Conservation (phyloP, 2,329 filamentous ascomycete species). For the Drechslerella coelobrocha region DNA sequence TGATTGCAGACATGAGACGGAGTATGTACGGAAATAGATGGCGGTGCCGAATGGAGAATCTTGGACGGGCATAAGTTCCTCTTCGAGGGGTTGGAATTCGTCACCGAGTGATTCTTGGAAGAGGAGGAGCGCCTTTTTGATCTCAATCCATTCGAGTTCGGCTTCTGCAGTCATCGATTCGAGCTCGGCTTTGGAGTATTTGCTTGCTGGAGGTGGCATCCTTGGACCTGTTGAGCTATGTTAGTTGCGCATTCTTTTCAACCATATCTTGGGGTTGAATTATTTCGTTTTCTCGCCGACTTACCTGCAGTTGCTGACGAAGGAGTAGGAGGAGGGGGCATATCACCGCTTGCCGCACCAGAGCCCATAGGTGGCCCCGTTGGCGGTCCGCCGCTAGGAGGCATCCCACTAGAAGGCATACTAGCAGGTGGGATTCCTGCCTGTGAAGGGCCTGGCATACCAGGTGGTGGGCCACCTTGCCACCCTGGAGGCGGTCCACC, state of each 20-base stretch:
- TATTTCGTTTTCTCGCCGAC: slow-evolving; percentile 1
- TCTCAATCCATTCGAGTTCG: slow-evolving; percentile 77
- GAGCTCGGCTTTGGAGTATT: slow-evolving; percentile 63
- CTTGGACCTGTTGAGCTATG: slow-evolving; percentile 19
- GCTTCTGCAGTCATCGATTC: slow-evolving; percentile 73
- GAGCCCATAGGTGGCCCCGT: slow-evolving; percentile 4
- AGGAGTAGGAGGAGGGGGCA: slow-evolving; percentile 24
- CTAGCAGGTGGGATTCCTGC: not conserved
- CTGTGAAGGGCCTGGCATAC: slow-evolving; percentile 7
- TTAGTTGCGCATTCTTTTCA: not conserved
- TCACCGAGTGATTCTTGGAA: slow-evolving; percentile 72
- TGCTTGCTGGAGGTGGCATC: slow-evolving; percentile 58
- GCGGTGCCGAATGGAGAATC: slow-evolving; percentile 78
- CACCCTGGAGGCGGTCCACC: slow-evolving; percentile 34
- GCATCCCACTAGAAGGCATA: slow-evolving; percentile 33
- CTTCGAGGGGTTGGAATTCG: slow-evolving; percentile 76
- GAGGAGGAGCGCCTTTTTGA: slow-evolving; percentile 72
- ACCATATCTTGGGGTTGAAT: too few relatives aligned
- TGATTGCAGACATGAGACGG: slow-evolving; percentile 86
- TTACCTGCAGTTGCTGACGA: slow-evolving; percentile 33
- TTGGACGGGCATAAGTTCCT: slow-evolving; percentile 69
- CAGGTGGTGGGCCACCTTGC: slow-evolving; percentile 21
- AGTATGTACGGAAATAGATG: slow-evolving; percentile 81
- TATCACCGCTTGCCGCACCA: slow-evolving; percentile 10
- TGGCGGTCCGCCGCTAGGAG: slow-evolving; percentile 9